Conservation (phyloP, 2,329 filamentous ascomycete genomes). For the Penicillium corylophilum region DNA sequence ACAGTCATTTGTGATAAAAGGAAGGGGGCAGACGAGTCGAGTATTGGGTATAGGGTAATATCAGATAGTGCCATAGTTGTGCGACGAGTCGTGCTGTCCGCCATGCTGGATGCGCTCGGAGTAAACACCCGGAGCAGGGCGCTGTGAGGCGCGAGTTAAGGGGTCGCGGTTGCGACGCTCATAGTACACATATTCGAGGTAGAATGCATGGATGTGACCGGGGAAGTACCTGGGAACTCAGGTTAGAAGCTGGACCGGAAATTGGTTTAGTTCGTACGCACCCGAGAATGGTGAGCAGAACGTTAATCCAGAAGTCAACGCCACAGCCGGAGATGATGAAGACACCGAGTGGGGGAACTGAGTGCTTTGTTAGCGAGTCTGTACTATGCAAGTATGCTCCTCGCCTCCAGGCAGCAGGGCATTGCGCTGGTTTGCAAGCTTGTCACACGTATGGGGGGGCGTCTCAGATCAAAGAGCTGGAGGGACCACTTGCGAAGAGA, state of each 20-base stretch:
- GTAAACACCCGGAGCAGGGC: conserved; percentile 39
- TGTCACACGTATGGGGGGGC: neutral
- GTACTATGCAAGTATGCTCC: neutral
- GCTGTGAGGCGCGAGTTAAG: conserved; percentile 17
- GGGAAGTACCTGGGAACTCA: conserved; percentile 61
- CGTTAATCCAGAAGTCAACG: conserved; percentile 64
- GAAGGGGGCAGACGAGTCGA: neutral
- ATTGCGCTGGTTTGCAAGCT: neutral
- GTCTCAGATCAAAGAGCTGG: neutral
- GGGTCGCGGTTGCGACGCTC: conserved; percentile 53
- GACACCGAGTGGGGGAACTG: conserved; percentile 67
- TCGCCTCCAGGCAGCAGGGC: conserved; percentile 1
- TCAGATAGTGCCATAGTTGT: conserved; percentile 29
- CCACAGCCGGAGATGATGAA: conserved; percentile 66
- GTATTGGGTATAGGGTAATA: neutral
- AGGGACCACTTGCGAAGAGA: no score
- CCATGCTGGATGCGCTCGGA: conserved; percentile 43
- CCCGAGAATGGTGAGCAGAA: conserved; percentile 65
- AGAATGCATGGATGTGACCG: conserved; percentile 78
- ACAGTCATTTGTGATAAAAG: neutral
- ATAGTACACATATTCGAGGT: conserved; percentile 80
- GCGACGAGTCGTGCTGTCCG: conserved; percentile 18
- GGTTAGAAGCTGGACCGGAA: neutral
- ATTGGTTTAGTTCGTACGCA: conserved; percentile 31
- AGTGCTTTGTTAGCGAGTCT: conserved; percentile 8